Percentiles rank a stretch among this genome's conserved stretches.
Conservation (phyloP, 768 basidiomycete genomes). For the Rhodotorula graminis region DNA sequence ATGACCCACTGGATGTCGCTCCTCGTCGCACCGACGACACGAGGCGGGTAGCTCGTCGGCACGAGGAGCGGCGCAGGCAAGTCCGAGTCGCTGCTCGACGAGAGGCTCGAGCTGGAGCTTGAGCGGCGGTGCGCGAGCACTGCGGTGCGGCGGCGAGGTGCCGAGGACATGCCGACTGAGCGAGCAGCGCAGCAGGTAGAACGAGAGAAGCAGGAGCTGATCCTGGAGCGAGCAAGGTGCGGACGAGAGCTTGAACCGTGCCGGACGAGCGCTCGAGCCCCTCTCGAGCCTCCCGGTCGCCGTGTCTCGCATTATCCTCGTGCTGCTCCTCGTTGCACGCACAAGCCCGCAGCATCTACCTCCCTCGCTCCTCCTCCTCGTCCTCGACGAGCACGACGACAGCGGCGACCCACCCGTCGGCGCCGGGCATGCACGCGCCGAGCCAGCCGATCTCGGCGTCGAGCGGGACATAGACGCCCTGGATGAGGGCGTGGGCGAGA, state of each 20-base stretch:
- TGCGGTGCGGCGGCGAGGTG: no score
- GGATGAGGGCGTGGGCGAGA: slow-evolving; percentile 72
- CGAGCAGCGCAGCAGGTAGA: no score
- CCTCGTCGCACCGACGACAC: neutral
- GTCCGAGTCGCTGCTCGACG: neutral
- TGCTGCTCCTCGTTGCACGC: neutral
- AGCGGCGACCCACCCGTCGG: slow-evolving; percentile 71
- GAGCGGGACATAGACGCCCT: slow-evolving; percentile 74
- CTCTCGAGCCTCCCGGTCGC: neutral
- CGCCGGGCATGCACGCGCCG: slow-evolving; percentile 82
- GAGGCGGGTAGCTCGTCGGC: neutral
- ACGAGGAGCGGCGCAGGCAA: neutral
- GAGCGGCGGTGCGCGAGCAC: neutral
- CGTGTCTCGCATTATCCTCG: no score
- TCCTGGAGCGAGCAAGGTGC: rapidly evolving
- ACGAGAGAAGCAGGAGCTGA: neutral
- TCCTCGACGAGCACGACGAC: slow-evolving; percentile 10
- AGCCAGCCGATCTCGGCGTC: slow-evolving; percentile 92
- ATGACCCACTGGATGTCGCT: neutral
- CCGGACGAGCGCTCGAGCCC: no score
- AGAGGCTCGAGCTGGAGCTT: neutral
- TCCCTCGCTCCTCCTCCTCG: slow-evolving; percentile 1
- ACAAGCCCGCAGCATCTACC: neutral
- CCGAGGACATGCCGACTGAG: no score
- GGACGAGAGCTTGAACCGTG: neutral